Base-by-base conservation (phyloP, 768 basidiomycete species). In the Crucibulum laeve region DNA sequence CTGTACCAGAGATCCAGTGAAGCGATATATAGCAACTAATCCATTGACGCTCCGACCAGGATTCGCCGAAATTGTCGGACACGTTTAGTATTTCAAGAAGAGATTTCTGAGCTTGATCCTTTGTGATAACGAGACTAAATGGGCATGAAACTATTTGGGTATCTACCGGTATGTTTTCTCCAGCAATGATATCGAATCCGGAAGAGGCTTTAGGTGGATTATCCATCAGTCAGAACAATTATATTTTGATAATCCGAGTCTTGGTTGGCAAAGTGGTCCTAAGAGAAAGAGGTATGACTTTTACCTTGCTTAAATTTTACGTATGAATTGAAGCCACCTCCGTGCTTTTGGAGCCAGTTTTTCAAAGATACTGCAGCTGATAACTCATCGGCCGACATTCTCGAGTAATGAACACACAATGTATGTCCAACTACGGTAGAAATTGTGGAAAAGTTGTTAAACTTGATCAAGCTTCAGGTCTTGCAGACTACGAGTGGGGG, bases 31-130 rank as follows among this genome's bases (percentile, higher is more conserved):
- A 91, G 1, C 73, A 64, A 47, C 76, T 77, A 25, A 89, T 80
- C 54, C 81, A 72, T 59, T 90, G 84, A 10, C 84, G 69, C 53
- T 80, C 82, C 13, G 73, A 66, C 78, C 80, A 82, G n/a, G n/a
- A n/a, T n/a, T n/a, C n/a, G 14, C 49, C 26, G 7, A 17, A 32
- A n/a, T 34, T 32, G 65, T 53, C 13, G 37, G 38, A 7, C 39
- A 42, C 3, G 45, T 51, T 56, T 21, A 83, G 52, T 14, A 82
- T 33, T 0, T 52, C 26, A n/a, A 52, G 47, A 19, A 90, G 53
- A 1, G 78, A 76, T 1, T 51, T 46, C 40, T 59, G 56, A 2
- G 83, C 70, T 0, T 68, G 32, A 23, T 72, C 60, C n/a, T 72
- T 69, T 0, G 86, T 86, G 48, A 91, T 73, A 23, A 76, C 72